Evolutionary conservation across 2,329 filamentous ascomycete genomes (phyloP).

Genomic region (Pseudogymnoascus sp.): DNA sequence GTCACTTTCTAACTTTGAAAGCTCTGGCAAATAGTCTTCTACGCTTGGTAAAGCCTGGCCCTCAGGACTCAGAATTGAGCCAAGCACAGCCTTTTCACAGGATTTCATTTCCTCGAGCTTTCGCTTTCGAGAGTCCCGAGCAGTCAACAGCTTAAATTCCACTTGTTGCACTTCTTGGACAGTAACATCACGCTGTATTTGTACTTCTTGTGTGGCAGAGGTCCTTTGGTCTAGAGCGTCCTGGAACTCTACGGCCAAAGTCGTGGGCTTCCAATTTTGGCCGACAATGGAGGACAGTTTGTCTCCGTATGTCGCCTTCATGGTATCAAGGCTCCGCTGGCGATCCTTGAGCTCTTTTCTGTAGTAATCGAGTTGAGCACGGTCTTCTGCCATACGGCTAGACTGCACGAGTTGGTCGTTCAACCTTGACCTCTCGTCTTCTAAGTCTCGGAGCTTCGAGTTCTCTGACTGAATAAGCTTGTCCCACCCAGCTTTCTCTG

Average conservation of each 20-base stretch:
- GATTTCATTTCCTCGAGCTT: conserved; percentile 53
- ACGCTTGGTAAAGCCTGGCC: conserved; percentile 36
- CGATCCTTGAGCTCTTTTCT: conserved; percentile 72
- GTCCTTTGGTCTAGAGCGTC: conserved; percentile 49
- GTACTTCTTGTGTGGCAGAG: conserved; percentile 52
- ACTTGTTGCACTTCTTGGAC: conserved; percentile 68
- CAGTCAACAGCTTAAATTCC: conserved; percentile 61
- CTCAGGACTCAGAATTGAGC: conserved; percentile 37
- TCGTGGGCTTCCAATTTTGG: conserved; percentile 57
- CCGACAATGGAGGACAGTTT: conserved; percentile 61
- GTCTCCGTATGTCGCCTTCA: conserved; percentile 64
- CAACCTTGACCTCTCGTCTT: conserved; percentile 63
- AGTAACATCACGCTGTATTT: conserved; percentile 61
- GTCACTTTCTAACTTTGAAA: conserved; percentile 41
- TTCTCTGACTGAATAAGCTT: conserved; percentile 59
- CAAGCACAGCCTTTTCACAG: conserved; percentile 49
- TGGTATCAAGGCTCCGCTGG: conserved; percentile 66
- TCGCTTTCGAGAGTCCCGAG: conserved; percentile 55
- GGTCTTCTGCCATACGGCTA: conserved; percentile 70
- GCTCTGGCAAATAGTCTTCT: conserved; percentile 46
- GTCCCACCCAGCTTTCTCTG: conserved; percentile 60
- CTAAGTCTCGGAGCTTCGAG: conserved; percentile 56
- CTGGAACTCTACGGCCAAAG: conserved; percentile 65
- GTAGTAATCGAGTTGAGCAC: conserved; percentile 74
- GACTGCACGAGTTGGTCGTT: conserved; percentile 76